Evolutionary conservation across 78 protist genomes (phyloP), one percentile per base, ranked within the genome.

Genomic region (Dictyostelium citrinum): DNA sequence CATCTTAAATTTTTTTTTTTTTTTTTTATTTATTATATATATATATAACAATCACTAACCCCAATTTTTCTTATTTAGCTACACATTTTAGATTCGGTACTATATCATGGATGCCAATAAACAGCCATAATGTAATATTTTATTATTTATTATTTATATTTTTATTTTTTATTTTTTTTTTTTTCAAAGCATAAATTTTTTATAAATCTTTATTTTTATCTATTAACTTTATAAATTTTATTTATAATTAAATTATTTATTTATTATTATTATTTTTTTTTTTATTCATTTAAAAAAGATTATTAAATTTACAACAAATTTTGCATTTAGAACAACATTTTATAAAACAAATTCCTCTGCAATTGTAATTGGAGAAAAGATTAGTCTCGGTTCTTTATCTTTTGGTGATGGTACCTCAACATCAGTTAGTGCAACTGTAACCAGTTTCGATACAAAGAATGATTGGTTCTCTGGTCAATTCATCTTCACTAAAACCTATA

Each of bases 381-480:
- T 75, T 75, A 31, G 16, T 31, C 45, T 41, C 22, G 81, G 81
- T 41, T 3, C 81, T 11, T 75, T 75, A 41, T 22, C 24, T n/a
- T 75, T 41, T 55, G 80, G 70, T 61, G 58, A 46, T 55, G 64
- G 64, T 20, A 20, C 64, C 7, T n/a, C 61, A 3, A 43, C 17
- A 1, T 35, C 74, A 1, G 74, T 74, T 46, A 8, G 14, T 1
- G n/a, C 39, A 29, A 16, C 41, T 5, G 91, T 84, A 8, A 84
- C 37, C n/a, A 12, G 71, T 31, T 31, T 84, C 31, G 79, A 84
- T 55, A 14, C 35, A 0, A 31, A 14, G 12, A 68, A 72, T 7
- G 70, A 72, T 33, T 83, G 90, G 90, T 83, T 83, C 81, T 71
- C 82, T 3, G 74, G 90, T 72, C n/a, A 41, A 11, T 43, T 46